phyloP scores from a whole-genome alignment of 192 early-diverging fungal species.

The Umbelopsis vinacea region DNA sequence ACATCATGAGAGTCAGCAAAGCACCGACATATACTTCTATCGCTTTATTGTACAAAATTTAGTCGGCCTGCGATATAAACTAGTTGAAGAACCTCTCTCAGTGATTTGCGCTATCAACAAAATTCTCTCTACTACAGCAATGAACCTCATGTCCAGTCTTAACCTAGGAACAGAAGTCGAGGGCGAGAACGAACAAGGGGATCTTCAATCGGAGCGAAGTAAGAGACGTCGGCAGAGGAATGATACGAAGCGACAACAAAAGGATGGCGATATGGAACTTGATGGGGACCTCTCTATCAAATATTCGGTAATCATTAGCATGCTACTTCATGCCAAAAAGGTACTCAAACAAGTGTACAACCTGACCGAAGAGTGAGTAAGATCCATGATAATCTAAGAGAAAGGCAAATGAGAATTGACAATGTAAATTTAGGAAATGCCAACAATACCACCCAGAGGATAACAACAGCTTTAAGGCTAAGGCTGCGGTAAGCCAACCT shows the following conservation, averaged over 20 bases:
- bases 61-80: background rate
- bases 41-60: slow-evolving; percentile 9
- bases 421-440: background rate
- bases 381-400: background rate
- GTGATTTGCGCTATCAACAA: slow-evolving; percentile 14
- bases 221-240: background rate
- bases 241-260: background rate
- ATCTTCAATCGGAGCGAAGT: background rate
- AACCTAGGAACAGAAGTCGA: background rate
- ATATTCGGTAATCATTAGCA: background rate
- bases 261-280: background rate
- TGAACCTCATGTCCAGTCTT: slow-evolving; percentile 7
- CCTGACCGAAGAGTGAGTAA: slow-evolving; percentile 12
- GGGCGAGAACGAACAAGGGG: too few relatives aligned
- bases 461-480: background rate
- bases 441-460: slow-evolving; percentile 18
- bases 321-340: background rate
- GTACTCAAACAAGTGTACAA: slow-evolving; percentile 3
- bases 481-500: background rate
- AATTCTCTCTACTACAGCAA: background rate
- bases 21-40: slow-evolving; percentile 11
- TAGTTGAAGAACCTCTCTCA: background rate
- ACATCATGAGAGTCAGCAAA: background rate
- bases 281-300: background rate
- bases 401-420: background rate